A percentile compares a stretch with the other conserved stretches of the same genome.
These are phyloP conservation scores for Streptanthus diversifolius DNA, from an alignment of 345 rosid genomes.

Conservation along the genomic window DNA sequence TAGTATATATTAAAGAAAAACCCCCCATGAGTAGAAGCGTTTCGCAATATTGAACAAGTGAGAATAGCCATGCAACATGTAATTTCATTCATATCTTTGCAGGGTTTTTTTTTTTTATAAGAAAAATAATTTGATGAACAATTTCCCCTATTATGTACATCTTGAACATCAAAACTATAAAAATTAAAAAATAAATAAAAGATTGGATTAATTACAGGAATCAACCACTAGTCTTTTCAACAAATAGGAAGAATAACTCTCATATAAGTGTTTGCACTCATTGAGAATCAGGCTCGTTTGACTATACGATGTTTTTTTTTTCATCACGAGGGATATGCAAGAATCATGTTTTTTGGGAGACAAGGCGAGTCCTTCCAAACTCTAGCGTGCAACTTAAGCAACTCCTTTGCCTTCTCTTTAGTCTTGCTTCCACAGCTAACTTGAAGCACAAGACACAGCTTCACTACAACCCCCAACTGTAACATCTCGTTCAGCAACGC, in stretches of 20 bases:
- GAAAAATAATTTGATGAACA: conserved; percentile 12
- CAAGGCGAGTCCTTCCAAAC: conserved; percentile 68
- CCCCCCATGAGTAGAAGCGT: not conserved
- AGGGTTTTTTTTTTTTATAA: not conserved
- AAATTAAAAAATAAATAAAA: not conserved
- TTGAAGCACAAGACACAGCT: conserved; percentile 66
- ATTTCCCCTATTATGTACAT: conserved; percentile 14
- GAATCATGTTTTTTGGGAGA: conserved; percentile 36
- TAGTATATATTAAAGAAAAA: not conserved
- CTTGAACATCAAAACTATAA: conserved; percentile 12
- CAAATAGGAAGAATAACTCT: conserved; percentile 15
- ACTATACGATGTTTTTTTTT: conserved; percentile 4
- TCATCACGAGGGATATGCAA: conserved; percentile 43
- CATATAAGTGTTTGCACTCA: conserved; percentile 20
- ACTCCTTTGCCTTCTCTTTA: conserved; percentile 57
- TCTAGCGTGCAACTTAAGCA: conserved; percentile 61
- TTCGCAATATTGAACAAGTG: conserved; percentile 6
- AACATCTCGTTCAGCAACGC: conserved; percentile 60
- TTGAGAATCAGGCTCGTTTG: conserved; percentile 15
- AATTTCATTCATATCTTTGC: conserved; percentile 19
- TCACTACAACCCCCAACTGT: conserved; percentile 64
- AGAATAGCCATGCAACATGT: conserved; percentile 6
- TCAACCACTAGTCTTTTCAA: not conserved
- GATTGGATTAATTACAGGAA: conserved; percentile 10
- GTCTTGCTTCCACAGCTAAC: conserved; percentile 44